These are phyloP conservation scores for Eremochloa ophiuroides DNA, from an alignment of 176 grass and related monocot genomes.

Conservation along the genomic window DNA sequence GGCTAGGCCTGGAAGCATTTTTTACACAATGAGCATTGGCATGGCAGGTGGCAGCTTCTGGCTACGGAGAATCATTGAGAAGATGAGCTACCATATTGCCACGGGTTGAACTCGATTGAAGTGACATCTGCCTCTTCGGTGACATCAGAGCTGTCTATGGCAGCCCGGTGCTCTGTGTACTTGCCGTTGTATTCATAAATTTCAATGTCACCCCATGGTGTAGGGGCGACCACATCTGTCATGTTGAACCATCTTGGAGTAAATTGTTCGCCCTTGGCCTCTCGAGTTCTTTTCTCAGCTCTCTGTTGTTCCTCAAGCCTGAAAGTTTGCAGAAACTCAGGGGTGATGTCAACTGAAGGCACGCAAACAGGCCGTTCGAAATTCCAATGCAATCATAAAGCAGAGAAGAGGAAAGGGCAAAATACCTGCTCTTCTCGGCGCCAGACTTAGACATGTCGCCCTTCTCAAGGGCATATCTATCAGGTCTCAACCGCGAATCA, in stretches of 20 bases:
- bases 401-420: background rate
- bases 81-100: conserved; percentile 64
- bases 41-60: conserved; percentile 8
- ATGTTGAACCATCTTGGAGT: conserved; percentile 83
- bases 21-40: conserved; percentile 9
- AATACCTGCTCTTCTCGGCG: conserved; percentile 78
- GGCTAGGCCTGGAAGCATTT: conserved; percentile 26
- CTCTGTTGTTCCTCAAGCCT: conserved; percentile 93
- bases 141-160: conserved; percentile 41
- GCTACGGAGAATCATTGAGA: conserved; percentile 33
- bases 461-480: conserved; percentile 88
- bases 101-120: conserved; percentile 73
- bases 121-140: conserved; percentile 33
- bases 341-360: background rate
- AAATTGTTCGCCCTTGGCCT: conserved; percentile 60
- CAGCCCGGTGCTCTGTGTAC: conserved; percentile 62
- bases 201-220: conserved; percentile 91
- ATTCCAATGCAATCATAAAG: background rate
- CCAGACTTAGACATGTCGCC: conserved; percentile 90
- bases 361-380: background rate
- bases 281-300: conserved; percentile 80
- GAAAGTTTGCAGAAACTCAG: conserved; percentile 15
- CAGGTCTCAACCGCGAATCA: conserved; percentile 84
- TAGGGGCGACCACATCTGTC: conserved; percentile 47
- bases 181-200: conserved; percentile 87